Base-by-base conservation (phyloP, 2,329 filamentous ascomycete genomes). In the Aspergillus sp. region DNA sequence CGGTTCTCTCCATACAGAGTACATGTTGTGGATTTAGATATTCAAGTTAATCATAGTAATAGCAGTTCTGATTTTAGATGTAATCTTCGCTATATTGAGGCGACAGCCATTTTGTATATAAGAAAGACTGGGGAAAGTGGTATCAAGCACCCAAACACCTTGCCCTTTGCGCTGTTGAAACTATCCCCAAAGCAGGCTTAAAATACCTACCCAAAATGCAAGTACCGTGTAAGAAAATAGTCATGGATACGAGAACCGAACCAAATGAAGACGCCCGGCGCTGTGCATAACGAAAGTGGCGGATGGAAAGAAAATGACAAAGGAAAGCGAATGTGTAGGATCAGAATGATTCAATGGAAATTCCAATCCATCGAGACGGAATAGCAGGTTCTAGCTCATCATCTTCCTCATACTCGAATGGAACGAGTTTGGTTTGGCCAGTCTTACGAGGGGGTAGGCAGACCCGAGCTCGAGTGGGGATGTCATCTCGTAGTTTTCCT, bases 401-500 rank as follows among this genome's bases (percentile, higher is more conserved):
- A 37, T 64, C 54, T 31, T 62, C 52, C 48, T 60, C 52, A 41
- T 52, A 59, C 12, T 62, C 52, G 60, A 58, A 62, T 47, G 57
- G 52, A 35, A 45, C 25, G 50, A 59, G 39, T 21, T 59, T 58
- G 40, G 55, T 49, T 31, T 63, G 58, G 43, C 21, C 68, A 23
- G 59, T 68, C 49, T 73, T 75, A 39, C 85, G 78, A 45, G 85
- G 84, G 39, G 85, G 85, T 45, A 87, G 71, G 83, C 84, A 87
- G 59, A 87, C 79, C 56, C 79, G 80, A 25, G 85, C 85, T 61
- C 80, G 77, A 19, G 84, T 83, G 15, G 81, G 77, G 9, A 75
- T 70, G 53, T 82, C 81, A 44, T 82, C 75, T 60, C 84, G 83
- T 45, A 88, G 74, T 72, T 88, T 88, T 55, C 85, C 85, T 59